Evolutionary conservation across 495 filamentous ascomycete genomes (phyloP), one percentile per base, ranked within the genome.

Genomic region (Penicillium antarcticum): DNA sequence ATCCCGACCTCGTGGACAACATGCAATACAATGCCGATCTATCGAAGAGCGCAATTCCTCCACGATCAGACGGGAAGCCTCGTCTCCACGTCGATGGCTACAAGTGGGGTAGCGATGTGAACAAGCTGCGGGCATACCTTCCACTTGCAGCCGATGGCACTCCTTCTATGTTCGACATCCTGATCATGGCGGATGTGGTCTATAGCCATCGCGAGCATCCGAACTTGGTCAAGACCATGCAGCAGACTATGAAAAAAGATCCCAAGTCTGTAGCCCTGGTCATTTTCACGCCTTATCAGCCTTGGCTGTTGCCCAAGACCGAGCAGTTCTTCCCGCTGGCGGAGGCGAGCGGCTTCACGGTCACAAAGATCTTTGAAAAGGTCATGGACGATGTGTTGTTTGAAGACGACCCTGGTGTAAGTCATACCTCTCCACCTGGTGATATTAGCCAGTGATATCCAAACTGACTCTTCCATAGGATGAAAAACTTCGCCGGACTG

Each of bases 261-360:
- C 49, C 56, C n/a, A 68, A 74, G 12, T 78, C 86, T 14, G 78
- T 73, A 38, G 92, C 91, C 1, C 70, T 90, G 57, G 92, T 96
- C 12, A 94, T 96, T 58, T 97, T 97, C 67, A 95, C 91, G 0
- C 89, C 88, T 2, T 95, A 97, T 71, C 76, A 94, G 53, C 91
- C 92, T 1, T 96, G 91, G 92, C 70, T 96, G 56, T 72, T 87
- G 53, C 79, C 88, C 46, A 85, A 87, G 67, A 94, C 95, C 56
- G 74, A 96, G 62, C 79, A 74, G 5, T 96, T 97, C 72, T 96
- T 97, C 61, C 85, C 89, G 19, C 58, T 88, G 39, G 87, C 84
- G 2, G 72, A 80, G 51, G 74, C 80, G 47, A 71, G 62, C 36
- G 91, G 90, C 0, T 88, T 95, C 51, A 62, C 53, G 4, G 90